These are phyloP conservation scores for Calonectria pauciramosa DNA, from an alignment of 2,329 filamentous ascomycete species.

Conservation along the genomic window DNA sequence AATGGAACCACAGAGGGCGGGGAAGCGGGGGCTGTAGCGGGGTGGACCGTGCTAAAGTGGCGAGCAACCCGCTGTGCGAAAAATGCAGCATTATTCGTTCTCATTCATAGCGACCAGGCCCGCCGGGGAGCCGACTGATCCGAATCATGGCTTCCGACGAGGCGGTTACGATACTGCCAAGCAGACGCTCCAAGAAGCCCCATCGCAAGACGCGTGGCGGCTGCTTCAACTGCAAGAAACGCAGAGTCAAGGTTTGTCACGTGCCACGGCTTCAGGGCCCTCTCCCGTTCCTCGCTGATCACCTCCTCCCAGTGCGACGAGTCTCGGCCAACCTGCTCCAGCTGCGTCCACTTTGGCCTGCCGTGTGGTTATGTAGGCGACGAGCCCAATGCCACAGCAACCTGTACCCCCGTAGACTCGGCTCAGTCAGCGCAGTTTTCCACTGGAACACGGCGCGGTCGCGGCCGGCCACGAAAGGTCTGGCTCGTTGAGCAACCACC, in stretches of 20 bases:
- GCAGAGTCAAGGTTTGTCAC: slow-evolving; percentile 15
- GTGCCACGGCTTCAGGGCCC: not conserved
- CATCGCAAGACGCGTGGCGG: slow-evolving; percentile 1
- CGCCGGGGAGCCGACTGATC: not conserved
- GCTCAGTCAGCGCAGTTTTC: not conserved
- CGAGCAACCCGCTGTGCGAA: not conserved
- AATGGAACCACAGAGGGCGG: not conserved
- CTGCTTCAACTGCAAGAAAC: slow-evolving; percentile 14
- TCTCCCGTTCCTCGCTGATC: not conserved
- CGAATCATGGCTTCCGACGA: not conserved
- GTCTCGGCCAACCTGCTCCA: slow-evolving; percentile 3
- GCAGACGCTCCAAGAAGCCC: not conserved
- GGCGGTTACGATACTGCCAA: not conserved
- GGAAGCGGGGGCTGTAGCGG: not conserved
- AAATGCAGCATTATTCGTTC: not conserved
- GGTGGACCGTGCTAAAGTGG: not conserved
- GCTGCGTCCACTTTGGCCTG: not conserved
- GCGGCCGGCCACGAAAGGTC: not conserved
- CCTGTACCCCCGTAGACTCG: not conserved
- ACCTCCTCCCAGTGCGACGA: slow-evolving; percentile 4
- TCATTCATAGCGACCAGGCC: not conserved
- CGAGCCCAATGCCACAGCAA: not conserved
- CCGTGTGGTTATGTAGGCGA: not conserved
- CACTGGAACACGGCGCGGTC: not conserved
- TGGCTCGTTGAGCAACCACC: not conserved